Base-by-base conservation (phyloP, 179 eudicot genomes). In the Silene vulgaris region DNA sequence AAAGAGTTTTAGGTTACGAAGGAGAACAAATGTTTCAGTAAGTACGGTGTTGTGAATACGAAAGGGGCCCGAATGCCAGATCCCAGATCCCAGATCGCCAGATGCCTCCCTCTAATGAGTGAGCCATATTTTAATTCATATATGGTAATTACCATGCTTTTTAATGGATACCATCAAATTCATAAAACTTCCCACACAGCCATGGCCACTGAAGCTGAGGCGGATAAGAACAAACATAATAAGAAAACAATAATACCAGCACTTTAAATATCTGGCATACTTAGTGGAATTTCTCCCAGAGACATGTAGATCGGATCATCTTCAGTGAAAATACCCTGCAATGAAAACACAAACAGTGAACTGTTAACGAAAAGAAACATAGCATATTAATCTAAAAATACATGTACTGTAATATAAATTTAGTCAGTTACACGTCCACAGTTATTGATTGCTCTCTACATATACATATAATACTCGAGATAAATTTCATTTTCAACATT, bases 281-380 rank as follows among this genome's bases (percentile, higher is more conserved):
- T 90, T 86, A 90, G 80, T 84, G 97, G 97, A 81, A 95, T 90
- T 82, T 92, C 97, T 78, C 90, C 98, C 79, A 91, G 79, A 66
- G 97, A 87, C 97, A 89, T 91, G 78, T 90, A 90, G 78, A 94
- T 89, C 68, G 90, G 87, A 65, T 94, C 97, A 66, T 91, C 98
- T 76, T 94, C 97, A 68, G 85, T 88, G 71, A 94, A 94, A 72
- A 92, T 87, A 32, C 83, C 97, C 97, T 95, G 97, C 85, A 87
- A 83, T 63, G 12, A 17, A 67, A 37, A 61, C 74, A 5, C 2
- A 1, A 8, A 11, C 77, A 79, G 62, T 28, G 45, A 70, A 26
- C 7, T 26, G 71, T 77, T 59, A 77, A 67, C 26, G 11, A 28
- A 66, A 29, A 59, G 20, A 72, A 43, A 13, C 45, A 23, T 19